Conservation (phyloP, 192 early-diverging fungal genomes). For the Rhizophagus prolifer region DNA sequence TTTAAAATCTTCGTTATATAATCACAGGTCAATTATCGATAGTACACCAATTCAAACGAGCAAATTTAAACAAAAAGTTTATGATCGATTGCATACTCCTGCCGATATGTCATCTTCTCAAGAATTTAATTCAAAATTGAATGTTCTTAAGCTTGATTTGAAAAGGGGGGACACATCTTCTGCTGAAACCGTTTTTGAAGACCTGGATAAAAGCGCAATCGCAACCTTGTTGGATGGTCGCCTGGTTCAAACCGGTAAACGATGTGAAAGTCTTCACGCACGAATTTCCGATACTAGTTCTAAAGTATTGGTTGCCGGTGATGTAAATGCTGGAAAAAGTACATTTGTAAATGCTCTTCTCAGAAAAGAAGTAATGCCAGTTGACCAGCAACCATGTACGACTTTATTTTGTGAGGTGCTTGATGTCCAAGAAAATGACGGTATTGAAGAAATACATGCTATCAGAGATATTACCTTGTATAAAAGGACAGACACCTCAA, state of each 20-base stretch:
- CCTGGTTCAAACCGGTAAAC: slow-evolving; percentile 59
- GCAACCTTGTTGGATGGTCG: slow-evolving; percentile 70
- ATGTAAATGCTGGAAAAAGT: slow-evolving; percentile 96
- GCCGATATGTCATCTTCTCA: slow-evolving; percentile 30
- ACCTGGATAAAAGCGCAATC: slow-evolving; percentile 68
- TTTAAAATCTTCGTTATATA: slow-evolving; percentile 33
- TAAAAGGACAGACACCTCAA: slow-evolving; percentile 66
- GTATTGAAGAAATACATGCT: slow-evolving; percentile 91
- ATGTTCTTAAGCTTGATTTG: slow-evolving; percentile 68
- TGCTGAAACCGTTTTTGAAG: slow-evolving; percentile 55
- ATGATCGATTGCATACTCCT: not conserved
- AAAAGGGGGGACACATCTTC: slow-evolving; percentile 64
- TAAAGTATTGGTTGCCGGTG: slow-evolving; percentile 95
- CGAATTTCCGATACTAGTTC: slow-evolving; percentile 90
- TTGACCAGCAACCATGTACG: slow-evolving; percentile 98
- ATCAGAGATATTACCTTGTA: slow-evolving; percentile 70
- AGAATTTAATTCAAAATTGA: slow-evolving; percentile 47
- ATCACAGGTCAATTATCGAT: slow-evolving; percentile 19
- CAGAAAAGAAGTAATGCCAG: slow-evolving; percentile 84
- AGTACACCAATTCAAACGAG: not conserved
- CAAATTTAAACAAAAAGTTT: not conserved
- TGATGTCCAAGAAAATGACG: slow-evolving; percentile 86
- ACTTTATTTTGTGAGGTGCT: slow-evolving; percentile 95
- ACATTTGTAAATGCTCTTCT: slow-evolving; percentile 97
- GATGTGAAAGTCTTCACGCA: slow-evolving; percentile 80